phyloP scores from a whole-genome alignment of 768 basidiomycete species.

The Mycena epipterygia region DNA sequence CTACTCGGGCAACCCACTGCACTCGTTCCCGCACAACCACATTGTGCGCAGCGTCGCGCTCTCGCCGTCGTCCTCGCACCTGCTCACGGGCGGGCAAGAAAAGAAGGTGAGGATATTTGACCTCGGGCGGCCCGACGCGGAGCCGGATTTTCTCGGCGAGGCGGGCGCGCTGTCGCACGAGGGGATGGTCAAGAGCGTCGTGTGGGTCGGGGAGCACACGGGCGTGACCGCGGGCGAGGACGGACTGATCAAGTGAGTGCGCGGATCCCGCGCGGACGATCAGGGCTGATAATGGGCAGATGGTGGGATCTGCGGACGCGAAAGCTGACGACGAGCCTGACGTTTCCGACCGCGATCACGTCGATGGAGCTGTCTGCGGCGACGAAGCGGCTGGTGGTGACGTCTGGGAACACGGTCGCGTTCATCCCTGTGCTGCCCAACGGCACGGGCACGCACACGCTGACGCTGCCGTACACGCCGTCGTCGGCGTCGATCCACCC shows the following conservation, averaged over 20 bases:
- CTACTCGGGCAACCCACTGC: slow-evolving; percentile 86
- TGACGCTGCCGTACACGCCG: slow-evolving; percentile 87
- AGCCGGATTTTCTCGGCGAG: slow-evolving; percentile 84
- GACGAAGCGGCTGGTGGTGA: slow-evolving; percentile 89
- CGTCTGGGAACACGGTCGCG: slow-evolving; percentile 91
- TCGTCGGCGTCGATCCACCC: slow-evolving; percentile 98
- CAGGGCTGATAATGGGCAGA: slow-evolving; percentile 56
- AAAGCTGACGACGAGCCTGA: slow-evolving; percentile 75
- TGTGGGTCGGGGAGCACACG: slow-evolving; percentile 91
- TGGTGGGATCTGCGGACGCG: slow-evolving; percentile 97
- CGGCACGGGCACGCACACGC: slow-evolving; percentile 77
- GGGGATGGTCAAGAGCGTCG: slow-evolving; percentile 91
- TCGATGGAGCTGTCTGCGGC: slow-evolving; percentile 93
- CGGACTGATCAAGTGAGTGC: slow-evolving; percentile 84
- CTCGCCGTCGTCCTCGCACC: slow-evolving; percentile 75
- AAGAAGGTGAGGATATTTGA: slow-evolving; percentile 98
- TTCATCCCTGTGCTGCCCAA: slow-evolving; percentile 86
- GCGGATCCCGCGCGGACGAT: neutral
- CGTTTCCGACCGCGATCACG: slow-evolving; percentile 85
- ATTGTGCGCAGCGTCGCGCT: slow-evolving; percentile 97
- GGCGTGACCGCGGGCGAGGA: slow-evolving; percentile 95
- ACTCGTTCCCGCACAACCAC: slow-evolving; percentile 98
- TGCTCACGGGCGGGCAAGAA: slow-evolving; percentile 95
- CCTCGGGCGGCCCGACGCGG: slow-evolving; percentile 86
- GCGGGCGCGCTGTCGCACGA: slow-evolving; percentile 79